Conservation (phyloP, 805 yeast species). For the Candida glaebosa region DNA sequence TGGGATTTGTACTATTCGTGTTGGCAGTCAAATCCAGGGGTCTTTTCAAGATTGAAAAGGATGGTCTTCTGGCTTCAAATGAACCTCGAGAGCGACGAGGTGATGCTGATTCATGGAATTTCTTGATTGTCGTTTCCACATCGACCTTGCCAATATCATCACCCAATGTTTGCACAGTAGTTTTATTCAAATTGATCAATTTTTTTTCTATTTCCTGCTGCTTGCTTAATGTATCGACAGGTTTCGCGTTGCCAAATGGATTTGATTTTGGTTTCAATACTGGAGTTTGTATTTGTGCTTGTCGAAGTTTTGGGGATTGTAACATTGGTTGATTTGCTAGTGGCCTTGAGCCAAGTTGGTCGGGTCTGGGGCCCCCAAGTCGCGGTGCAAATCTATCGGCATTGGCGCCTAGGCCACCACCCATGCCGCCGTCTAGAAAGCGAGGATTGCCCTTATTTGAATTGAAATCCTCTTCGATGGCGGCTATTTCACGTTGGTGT, state of each 20-base stretch:
- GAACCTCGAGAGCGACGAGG: constrained; percentile 9
- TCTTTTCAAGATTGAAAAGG: constrained; percentile 18
- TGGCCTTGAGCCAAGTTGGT: neutral
- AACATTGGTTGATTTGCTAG: constrained; percentile 2
- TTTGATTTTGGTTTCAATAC: constrained; percentile 44
- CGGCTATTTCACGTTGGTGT: constrained; percentile 27
- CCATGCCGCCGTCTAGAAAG: neutral
- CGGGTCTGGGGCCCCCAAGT: neutral
- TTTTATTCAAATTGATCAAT: constrained; percentile 27
- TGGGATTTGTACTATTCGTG: neutral
- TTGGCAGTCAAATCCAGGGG: constrained; percentile 4
- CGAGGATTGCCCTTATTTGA: constrained; percentile 7
- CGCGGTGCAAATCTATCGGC: neutral
- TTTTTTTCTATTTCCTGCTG: constrained; percentile 57
- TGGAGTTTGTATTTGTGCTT: constrained; percentile 4
- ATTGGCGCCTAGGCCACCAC: no score
- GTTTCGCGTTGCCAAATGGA: constrained; percentile 84
- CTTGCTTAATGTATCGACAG: constrained; percentile 71
- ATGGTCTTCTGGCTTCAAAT: constrained; percentile 10
- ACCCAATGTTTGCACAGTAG: constrained; percentile 30
- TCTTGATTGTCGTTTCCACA: constrained; percentile 9
- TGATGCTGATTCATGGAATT: constrained; percentile 13
- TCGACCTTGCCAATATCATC: constrained; percentile 9
- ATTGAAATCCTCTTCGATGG: constrained; percentile 27
- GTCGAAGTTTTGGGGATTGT: constrained; percentile 6